These are phyloP conservation scores for Backusella liffmaniae DNA, from an alignment of 192 early-diverging fungal genomes.

Conservation along the genomic window DNA sequence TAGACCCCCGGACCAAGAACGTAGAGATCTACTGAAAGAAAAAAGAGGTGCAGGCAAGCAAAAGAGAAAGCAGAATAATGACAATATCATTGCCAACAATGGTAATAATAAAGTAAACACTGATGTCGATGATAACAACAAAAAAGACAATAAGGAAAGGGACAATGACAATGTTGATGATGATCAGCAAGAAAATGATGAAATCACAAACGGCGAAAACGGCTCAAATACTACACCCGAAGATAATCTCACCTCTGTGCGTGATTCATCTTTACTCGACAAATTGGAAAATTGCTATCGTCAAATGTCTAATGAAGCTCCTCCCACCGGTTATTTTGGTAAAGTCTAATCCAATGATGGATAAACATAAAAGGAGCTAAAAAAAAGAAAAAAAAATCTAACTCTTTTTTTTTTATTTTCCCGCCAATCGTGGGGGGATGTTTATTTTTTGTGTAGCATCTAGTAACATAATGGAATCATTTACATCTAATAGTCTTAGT, in stretches of 20 bases:
- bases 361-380: slow-evolving; percentile 4
- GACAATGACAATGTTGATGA: background rate
- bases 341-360: slow-evolving; percentile 5
- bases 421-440: background rate
- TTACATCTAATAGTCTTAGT: slow-evolving; percentile 1
- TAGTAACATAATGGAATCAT: slow-evolving; percentile 8
- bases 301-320: slow-evolving; percentile 2
- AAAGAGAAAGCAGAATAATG: background rate
- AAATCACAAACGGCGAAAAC: background rate
- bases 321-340: slow-evolving; percentile 21
- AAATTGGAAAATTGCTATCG: slow-evolving; percentile 23
- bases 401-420: background rate
- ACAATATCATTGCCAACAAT: background rate
- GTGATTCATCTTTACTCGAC: slow-evolving; percentile 29
- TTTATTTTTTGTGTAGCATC: background rate
- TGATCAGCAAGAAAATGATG: background rate
- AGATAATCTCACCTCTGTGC: slow-evolving; percentile 24
- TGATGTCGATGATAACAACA: background rate
- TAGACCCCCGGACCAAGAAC: background rate
- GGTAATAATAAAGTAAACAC: background rate
- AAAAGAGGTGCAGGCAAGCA: background rate
- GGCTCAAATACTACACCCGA: slow-evolving; percentile 21
- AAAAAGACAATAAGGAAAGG: background rate
- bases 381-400: background rate
- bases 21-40: background rate